Percentiles rank a stretch among this genome's conserved stretches.
phyloP scores from a whole-genome alignment of 148 eudicot genomes.

The Agrostemma githago region DNA sequence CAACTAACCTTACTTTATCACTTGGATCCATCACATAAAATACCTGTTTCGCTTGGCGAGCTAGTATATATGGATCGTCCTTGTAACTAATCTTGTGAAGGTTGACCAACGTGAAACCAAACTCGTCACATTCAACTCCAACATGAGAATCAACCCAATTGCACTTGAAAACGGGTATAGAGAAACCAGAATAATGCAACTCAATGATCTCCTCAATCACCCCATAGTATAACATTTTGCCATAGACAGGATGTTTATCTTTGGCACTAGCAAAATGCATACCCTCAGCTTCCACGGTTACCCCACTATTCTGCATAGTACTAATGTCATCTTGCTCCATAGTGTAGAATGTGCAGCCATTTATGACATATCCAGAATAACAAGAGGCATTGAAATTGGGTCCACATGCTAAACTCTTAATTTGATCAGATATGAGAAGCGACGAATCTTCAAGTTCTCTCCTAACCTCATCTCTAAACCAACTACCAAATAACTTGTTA shows the following conservation, averaged over 20 bases:
- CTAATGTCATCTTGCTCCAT: too few relatives aligned
- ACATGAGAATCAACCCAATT: slow-evolving; percentile 9
- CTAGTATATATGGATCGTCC: slow-evolving; percentile 6
- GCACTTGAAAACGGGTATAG: neutral
- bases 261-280: too few relatives aligned
- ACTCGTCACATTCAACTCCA: slow-evolving; percentile 1
- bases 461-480: too few relatives aligned
- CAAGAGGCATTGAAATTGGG: too few relatives aligned
- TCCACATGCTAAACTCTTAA: too few relatives aligned
- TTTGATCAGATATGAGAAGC: too few relatives aligned
- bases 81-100: neutral
- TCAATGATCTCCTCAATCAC: slow-evolving; percentile 8
- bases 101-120: neutral
- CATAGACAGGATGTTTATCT: slow-evolving; percentile 2
- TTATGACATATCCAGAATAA: too few relatives aligned
- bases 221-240: slow-evolving; percentile 2
- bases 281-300: too few relatives aligned
- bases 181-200: neutral
- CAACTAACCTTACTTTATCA: neutral
- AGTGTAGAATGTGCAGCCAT: too few relatives aligned
- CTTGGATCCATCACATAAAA: neutral
- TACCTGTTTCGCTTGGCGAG: neutral
- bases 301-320: too few relatives aligned
- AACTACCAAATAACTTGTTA: too few relatives aligned
- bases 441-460: too few relatives aligned